phyloP scores from a whole-genome alignment of 225 moss, liverwort and hornwort species.

The Climacium dendroides region DNA sequence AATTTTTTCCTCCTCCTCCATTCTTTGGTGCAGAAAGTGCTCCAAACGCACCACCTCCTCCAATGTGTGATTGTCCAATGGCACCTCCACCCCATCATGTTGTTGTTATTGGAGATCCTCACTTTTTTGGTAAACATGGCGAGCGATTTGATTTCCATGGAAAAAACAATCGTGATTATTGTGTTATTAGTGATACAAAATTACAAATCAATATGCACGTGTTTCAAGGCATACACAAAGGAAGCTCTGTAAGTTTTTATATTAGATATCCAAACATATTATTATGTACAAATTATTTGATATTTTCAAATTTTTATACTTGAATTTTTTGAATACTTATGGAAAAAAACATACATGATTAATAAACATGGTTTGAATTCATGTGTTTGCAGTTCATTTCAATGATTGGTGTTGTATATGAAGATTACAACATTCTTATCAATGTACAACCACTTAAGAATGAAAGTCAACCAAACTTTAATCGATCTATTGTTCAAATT shows the following conservation, averaged over 20 bases:
- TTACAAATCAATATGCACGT: slow-evolving; percentile 19
- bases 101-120: slow-evolving; percentile 4
- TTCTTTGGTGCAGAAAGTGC: not conserved
- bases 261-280: not conserved
- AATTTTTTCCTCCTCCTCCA: not conserved
- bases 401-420: slow-evolving; percentile 12
- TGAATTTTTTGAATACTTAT: not conserved
- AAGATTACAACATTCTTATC: slow-evolving; percentile 13
- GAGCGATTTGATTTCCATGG: slow-evolving; percentile 23
- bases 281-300: not conserved
- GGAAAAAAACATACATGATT: too few relatives aligned
- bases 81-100: not conserved
- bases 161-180: slow-evolving; percentile 8
- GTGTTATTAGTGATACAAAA: slow-evolving; percentile 3
- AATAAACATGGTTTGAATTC: not conserved
- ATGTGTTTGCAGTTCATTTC: slow-evolving; percentile 7
- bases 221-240: slow-evolving; percentile 7
- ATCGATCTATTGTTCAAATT: not conserved
- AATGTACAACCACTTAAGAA: not conserved
- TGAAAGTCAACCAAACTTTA: not conserved
- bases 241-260: not conserved
- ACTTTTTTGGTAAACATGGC: slow-evolving; percentile 20
- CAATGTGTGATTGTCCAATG: not conserved
- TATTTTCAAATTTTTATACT: not conserved
- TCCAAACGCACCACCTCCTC: not conserved